Percentiles rank a stretch among this genome's conserved stretches.
Conservation (phyloP, 2,329 filamentous ascomycete genomes). For the Shiraia bambusicola region DNA sequence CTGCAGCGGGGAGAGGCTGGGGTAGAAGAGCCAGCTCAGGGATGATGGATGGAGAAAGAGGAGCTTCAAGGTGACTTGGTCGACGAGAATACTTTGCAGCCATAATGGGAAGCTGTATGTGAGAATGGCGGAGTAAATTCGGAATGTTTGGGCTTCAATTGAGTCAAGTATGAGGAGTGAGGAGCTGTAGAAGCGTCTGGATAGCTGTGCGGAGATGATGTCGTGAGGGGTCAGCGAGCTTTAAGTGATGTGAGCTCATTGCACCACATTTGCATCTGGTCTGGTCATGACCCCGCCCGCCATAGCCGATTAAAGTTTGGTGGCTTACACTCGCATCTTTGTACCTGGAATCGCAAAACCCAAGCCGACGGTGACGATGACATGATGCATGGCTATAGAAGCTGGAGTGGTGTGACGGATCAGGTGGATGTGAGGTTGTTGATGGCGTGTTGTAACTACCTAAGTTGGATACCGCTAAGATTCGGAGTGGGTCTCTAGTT, state of each 20-base stretch:
- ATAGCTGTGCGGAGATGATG: conserved; percentile 25
- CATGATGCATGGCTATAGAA: conserved; percentile 13
- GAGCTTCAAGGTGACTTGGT: conserved; percentile 28
- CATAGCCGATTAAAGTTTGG: conserved; percentile 18
- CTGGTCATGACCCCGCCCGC: conserved; percentile 27
- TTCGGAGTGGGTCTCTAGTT: conserved; percentile 11
- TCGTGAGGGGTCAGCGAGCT: conserved; percentile 37
- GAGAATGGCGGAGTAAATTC: background rate
- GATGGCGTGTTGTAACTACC: conserved; percentile 19
- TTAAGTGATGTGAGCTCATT: conserved; percentile 44
- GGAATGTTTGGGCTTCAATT: conserved; percentile 3
- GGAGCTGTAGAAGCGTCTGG: conserved; percentile 5
- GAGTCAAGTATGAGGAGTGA: conserved; percentile 1
- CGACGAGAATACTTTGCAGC: conserved; percentile 33
- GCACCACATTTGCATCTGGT: conserved; percentile 16
- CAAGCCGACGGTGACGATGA: conserved; percentile 10
- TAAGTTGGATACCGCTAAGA: conserved; percentile 6
- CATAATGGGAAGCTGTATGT: conserved; percentile 16
- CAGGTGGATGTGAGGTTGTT: conserved; percentile 19
- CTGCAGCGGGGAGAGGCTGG: conserved; percentile 26
- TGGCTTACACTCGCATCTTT: conserved; percentile 36
- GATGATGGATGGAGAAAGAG: conserved; percentile 34
- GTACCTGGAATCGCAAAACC: conserved; percentile 11
- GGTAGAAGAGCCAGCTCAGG: conserved; percentile 38
- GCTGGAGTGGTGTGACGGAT: conserved; percentile 25